These are phyloP conservation scores for Phaseolus coccineus DNA, from an alignment of 331 rosid genomes.

Conservation along the genomic window DNA sequence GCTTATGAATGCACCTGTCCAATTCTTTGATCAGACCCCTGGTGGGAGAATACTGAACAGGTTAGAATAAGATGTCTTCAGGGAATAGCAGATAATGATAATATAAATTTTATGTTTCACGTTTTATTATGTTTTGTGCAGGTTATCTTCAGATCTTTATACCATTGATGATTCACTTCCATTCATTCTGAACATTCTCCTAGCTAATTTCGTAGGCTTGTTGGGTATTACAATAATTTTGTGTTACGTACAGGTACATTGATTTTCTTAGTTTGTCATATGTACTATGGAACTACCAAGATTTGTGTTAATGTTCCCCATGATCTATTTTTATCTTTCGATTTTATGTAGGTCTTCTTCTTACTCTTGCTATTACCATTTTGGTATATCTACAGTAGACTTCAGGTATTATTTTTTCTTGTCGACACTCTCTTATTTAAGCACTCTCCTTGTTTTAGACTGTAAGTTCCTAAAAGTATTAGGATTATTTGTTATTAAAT, in stretches of 20 bases:
- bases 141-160: constrained; percentile 96
- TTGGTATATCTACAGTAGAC: constrained; percentile 92
- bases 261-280: constrained; percentile 26
- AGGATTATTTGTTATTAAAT: constrained; percentile 36
- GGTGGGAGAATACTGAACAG: constrained; percentile 93
- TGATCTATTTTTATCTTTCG: constrained; percentile 37
- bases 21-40: constrained; percentile 89
- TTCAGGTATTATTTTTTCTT: constrained; percentile 71
- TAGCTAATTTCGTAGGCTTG: constrained; percentile 92
- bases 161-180: constrained; percentile 98
- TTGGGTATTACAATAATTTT: constrained; percentile 86
- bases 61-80: constrained; percentile 55
- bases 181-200: constrained; percentile 90
- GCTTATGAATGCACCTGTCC: constrained; percentile 85
- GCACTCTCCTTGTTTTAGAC: constrained; percentile 26
- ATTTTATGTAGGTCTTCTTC: constrained; percentile 72
- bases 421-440: constrained; percentile 15
- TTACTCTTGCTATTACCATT: constrained; percentile 86
- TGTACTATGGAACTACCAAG: constrained; percentile 15
- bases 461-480: constrained; percentile 25
- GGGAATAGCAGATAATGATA: constrained; percentile 34
- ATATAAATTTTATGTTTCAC: constrained; percentile 23
- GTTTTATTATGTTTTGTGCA: constrained; percentile 51
- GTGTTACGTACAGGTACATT: constrained; percentile 84
- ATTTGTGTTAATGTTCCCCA: constrained; percentile 15